Base-by-base conservation (phyloP, 164 flowering plant genomes). In the Tetracentron sinense region DNA sequence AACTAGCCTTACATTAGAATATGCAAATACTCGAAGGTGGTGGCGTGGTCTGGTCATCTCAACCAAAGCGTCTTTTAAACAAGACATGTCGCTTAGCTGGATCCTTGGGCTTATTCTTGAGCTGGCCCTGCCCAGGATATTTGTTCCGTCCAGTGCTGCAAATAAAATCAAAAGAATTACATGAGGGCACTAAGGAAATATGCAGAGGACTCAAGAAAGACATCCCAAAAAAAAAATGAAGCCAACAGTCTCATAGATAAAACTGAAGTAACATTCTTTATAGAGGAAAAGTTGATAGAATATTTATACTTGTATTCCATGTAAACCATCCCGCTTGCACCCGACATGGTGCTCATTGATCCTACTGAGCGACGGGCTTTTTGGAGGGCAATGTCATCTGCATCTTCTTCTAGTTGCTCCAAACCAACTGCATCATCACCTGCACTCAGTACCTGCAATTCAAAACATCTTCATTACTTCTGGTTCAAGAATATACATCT, bases 291-390 rank as follows among this genome's bases (percentile, higher is more conserved):
- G 7, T 14, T 8, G 31, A 47, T 30, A 44, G 25, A 20, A 42
- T 19, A 35, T 22, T 7, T 35, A 50, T 80, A 91, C 96, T 65
- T 82, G 81, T 86, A 94, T 72, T 94, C 98, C 90, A 86, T 83
- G 80, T 94, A 94, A 60, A 89, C 85, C 93, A 80, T 89, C 61
- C 95, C 93, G 3, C 73, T 74, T 54, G 97, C 91, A 49, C 97
- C 97, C 42, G 97, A 94, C 97, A 91, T 87, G 28, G 84, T 80
- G 72, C 97, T 94, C 96, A 94, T 87, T 46, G 95, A 81, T 28
- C 95, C 91, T 28, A 51, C 33, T 2, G 66, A 67, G 30, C 96
- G 87, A 58, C 96, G 92, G 28, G 94, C 89, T 69, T 88, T 88
- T 20, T 72, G 83, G 19, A 85, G 88, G 27, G 93, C 87, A 46